Base-by-base conservation (phyloP, 116 monocot genomes). In the Zostera marina region DNA sequence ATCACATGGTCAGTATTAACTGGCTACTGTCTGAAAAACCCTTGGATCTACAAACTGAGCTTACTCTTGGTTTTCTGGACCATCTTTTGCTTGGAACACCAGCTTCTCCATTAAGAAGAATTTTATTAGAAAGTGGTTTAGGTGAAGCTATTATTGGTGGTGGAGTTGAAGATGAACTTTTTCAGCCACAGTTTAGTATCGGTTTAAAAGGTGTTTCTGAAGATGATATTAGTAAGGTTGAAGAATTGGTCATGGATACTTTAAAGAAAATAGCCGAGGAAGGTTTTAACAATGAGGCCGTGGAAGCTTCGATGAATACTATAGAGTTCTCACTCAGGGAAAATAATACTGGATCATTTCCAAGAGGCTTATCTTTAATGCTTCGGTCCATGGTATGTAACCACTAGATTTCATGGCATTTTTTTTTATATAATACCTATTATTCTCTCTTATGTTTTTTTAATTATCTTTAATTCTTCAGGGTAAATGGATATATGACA, bases 401-500 rank as follows among this genome's bases (percentile, higher is more conserved):
- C 25, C 7, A 47, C 24, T 44, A 7, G 25, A 61, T 23, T 14
- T 1, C 21, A 47, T 25, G 13, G n/a, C 22, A 47, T 14, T 47
- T 7, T 26, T 24, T 16, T 32, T 47, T 15, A 25, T 61, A 14
- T n/a, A 42, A 41, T 51, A 4, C 40, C 24, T 59, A 3, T 11
- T 0, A 0, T 11, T 7, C 52, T 42, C 14, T 7, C 13, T 26
- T 61, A 48, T 61, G 20, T 0, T 41, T 15, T 11, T 47, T 24
- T 22, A 25, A 41, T 20, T 59, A 32, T 42, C 51, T n/a, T n/a
- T n/a, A n/a, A n/a, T n/a, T n/a, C n/a, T 80, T 45, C 63, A 98
- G 98, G 91, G 87, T 17, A 98, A 98, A 64, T 98, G 98, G 98
- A 90, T 98, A 67, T 98, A 98, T 77, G 98, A 98, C 71, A 80